Conservation (phyloP, 2,329 filamentous ascomycete genomes). For the Colletotrichum destructivum region DNA sequence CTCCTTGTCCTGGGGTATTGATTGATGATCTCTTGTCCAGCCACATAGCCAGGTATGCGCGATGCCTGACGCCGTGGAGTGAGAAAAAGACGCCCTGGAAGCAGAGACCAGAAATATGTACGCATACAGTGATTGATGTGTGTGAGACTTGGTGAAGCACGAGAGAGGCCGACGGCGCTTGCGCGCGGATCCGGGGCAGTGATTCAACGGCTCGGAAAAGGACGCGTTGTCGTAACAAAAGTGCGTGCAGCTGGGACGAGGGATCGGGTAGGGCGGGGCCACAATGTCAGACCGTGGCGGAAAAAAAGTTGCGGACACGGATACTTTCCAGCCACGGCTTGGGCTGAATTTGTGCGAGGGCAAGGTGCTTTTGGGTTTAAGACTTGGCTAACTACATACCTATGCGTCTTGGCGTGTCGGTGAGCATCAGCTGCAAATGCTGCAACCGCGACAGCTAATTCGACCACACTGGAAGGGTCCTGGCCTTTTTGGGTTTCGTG, state of each 20-base stretch:
- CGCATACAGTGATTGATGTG: background rate
- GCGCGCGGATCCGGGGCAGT: background rate
- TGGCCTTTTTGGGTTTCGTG: background rate
- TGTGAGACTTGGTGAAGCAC: background rate
- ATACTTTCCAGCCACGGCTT: background rate
- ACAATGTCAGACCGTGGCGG: background rate
- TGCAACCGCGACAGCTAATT: background rate
- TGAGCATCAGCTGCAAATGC: constrained; percentile 9
- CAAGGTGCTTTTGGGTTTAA: background rate
- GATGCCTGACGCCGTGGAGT: constrained; percentile 2
- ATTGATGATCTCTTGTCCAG: background rate
- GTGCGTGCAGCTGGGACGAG: constrained; percentile 4
- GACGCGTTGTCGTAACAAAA: constrained; percentile 21
- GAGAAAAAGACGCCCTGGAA: background rate
- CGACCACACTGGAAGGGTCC: background rate
- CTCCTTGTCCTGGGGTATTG: background rate
- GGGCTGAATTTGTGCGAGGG: background rate
- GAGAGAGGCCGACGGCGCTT: background rate
- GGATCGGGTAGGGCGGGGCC: background rate
- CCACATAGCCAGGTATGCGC: background rate
- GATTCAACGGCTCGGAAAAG: background rate
- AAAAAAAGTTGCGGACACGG: constrained; percentile 14
- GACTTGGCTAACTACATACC: background rate
- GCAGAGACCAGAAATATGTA: constrained; percentile 4
- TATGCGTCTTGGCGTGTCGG: background rate